Evolutionary conservation across 2,329 filamentous ascomycete species (phyloP).

Genomic region (Neoscytalidium dimidiatum): DNA sequence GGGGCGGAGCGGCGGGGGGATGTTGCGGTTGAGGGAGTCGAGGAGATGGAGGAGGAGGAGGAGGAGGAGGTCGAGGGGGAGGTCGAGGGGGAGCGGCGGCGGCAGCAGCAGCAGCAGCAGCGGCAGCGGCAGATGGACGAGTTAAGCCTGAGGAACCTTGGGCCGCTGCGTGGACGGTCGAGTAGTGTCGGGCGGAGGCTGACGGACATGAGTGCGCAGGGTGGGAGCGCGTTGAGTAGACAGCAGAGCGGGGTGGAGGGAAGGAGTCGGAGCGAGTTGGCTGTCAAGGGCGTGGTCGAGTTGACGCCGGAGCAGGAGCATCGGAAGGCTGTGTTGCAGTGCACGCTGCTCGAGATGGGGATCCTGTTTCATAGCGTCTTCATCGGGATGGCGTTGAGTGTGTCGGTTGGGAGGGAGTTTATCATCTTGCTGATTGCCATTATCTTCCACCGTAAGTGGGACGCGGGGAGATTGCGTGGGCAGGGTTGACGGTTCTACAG

Average conservation of each 20-base stretch:
- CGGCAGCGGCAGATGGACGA: not conserved
- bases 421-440: slow-evolving; percentile 68
- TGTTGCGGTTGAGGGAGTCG: not conserved
- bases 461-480: not conserved
- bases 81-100: not conserved
- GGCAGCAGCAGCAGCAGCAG: not conserved
- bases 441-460: slow-evolving; percentile 59
- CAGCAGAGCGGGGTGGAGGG: slow-evolving; percentile 20
- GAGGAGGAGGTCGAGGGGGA: not conserved
- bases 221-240: slow-evolving; percentile 9
- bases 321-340: slow-evolving; percentile 49
- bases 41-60: not conserved
- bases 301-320: slow-evolving; percentile 44
- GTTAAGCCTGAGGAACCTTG: not conserved
- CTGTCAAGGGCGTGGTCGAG: slow-evolving; percentile 39
- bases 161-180: slow-evolving; percentile 12
- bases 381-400: slow-evolving; percentile 71
- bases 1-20: not conserved
- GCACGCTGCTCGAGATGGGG: slow-evolving; percentile 72
- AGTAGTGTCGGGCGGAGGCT: not conserved
- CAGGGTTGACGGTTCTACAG: not conserved
- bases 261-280: not conserved
- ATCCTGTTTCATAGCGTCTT: slow-evolving; percentile 80
- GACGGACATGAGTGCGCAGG: not conserved
- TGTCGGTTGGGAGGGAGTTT: slow-evolving; percentile 66